These are phyloP conservation scores for Saposhnikovia divaricata DNA, from an alignment of 129 eudicot species.

Conservation along the genomic window DNA sequence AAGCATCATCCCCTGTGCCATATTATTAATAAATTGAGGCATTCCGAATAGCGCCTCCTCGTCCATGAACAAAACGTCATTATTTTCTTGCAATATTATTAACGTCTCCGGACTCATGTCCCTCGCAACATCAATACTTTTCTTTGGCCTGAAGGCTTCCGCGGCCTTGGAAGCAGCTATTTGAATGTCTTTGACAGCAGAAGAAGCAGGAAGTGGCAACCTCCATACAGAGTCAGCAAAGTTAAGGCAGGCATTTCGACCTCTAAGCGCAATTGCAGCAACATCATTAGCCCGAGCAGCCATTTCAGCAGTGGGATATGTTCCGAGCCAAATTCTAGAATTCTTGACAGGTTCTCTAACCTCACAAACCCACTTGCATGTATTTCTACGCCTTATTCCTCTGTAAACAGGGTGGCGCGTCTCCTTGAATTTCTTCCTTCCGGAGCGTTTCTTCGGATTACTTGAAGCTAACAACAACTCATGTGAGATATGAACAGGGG, in stretches of 20 bases:
- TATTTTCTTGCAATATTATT: neutral
- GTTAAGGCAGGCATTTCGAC: neutral
- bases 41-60: conserved; percentile 31
- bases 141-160: neutral
- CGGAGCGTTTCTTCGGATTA: neutral
- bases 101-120: neutral
- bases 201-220: neutral
- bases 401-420: conserved; percentile 6
- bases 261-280: neutral
- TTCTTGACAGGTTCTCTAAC: neutral
- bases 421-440: neutral
- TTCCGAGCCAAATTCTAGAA: neutral
- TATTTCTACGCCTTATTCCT: neutral
- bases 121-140: neutral
- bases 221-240: neutral
- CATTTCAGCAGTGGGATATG: conserved; percentile 8
- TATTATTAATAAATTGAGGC: conserved; percentile 24
- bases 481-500: neutral
- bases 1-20: conserved; percentile 38
- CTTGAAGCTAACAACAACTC: neutral
- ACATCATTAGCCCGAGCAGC: conserved; percentile 8
- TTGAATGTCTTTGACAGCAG: neutral
- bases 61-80: conserved; percentile 2
- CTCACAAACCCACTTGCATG: conserved; percentile 13
- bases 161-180: neutral